Percentiles rank a stretch among this genome's conserved stretches.
Evolutionary conservation across 306 rosid genomes (phyloP).

Genomic region (Ceratonia siliqua): DNA sequence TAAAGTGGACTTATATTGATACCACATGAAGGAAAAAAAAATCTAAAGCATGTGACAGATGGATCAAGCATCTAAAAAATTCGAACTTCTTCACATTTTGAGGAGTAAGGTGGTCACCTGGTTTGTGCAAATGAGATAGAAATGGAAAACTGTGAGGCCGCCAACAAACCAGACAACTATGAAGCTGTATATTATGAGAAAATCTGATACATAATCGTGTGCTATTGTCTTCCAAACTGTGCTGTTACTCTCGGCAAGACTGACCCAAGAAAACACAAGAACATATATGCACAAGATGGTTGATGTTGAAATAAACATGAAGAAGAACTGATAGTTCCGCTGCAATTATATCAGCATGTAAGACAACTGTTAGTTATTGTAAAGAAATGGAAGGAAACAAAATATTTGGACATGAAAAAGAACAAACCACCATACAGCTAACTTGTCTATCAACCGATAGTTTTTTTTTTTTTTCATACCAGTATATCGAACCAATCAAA

Average conservation of each 20-base stretch:
- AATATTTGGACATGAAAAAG: not conserved
- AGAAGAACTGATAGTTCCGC: slow-evolving; percentile 93
- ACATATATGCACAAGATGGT: slow-evolving; percentile 87
- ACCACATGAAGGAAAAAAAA: not conserved
- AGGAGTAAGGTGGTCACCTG: slow-evolving; percentile 63
- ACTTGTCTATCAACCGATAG: not conserved
- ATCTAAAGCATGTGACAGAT: not conserved
- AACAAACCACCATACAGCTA: slow-evolving; percentile 1
- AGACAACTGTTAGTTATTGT: slow-evolving; percentile 32
- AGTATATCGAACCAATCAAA: slow-evolving; percentile 16
- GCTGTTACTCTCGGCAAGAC: slow-evolving; percentile 33
- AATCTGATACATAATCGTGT: slow-evolving; percentile 60
- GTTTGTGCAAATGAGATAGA: slow-evolving; percentile 77
- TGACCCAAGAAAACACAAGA: slow-evolving; percentile 66
- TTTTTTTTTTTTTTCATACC: not conserved
- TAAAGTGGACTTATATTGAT: not conserved
- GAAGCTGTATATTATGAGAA: slow-evolving; percentile 75
- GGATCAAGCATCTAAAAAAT: slow-evolving; percentile 27
- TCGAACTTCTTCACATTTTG: slow-evolving; percentile 12
- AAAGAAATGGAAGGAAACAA: slow-evolving; percentile 21
- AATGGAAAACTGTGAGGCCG: slow-evolving; percentile 91
- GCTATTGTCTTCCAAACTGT: slow-evolving; percentile 45
- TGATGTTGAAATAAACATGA: slow-evolving; percentile 86
- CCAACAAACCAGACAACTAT: slow-evolving; percentile 92
- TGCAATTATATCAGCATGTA: slow-evolving; percentile 49